A percentile compares a stretch with the other conserved stretches of the same genome.
Conservation (phyloP, 1,284 basidiomycete species). For the Chondrostereum purpureum region DNA sequence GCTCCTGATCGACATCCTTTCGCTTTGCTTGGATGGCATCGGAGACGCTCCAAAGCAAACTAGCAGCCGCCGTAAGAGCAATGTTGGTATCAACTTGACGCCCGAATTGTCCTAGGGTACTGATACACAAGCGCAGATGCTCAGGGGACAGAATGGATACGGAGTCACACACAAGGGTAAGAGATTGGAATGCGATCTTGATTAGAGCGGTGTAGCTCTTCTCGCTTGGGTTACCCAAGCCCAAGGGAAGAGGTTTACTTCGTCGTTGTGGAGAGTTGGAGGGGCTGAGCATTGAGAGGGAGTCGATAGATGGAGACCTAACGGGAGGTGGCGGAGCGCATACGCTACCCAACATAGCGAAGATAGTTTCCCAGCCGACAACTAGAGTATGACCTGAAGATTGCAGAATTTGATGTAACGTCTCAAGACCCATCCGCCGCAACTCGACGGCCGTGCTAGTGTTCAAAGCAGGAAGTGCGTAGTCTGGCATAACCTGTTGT, state of each 20-base stretch:
- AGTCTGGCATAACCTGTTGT: conserved; percentile 66
- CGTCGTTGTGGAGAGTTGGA: conserved; percentile 31
- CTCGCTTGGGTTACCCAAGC: conserved; percentile 50
- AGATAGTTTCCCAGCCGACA: conserved; percentile 90
- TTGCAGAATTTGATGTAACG: conserved; percentile 85
- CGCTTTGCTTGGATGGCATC: conserved; percentile 82
- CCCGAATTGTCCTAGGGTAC: conserved; percentile 85
- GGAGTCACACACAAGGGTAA: conserved; percentile 93
- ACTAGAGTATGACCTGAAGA: conserved; percentile 86
- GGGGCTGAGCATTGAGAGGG: conserved; percentile 29
- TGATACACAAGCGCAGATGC: conserved; percentile 84
- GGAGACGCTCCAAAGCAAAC: conserved; percentile 87
- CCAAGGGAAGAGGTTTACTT: conserved; percentile 42
- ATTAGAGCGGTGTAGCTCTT: conserved; percentile 63
- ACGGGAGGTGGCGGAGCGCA: conserved; percentile 48
- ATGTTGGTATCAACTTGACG: conserved; percentile 93
- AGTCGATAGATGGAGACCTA: conserved; percentile 37
- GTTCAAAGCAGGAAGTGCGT: conserved; percentile 20
- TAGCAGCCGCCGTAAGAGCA: conserved; percentile 86
- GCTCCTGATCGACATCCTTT: conserved; percentile 59
- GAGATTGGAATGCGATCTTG: conserved; percentile 88
- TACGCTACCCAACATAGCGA: conserved; percentile 82
- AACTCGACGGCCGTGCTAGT: conserved; percentile 64
- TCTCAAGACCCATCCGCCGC: conserved; percentile 81
- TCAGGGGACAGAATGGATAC: conserved; percentile 75